These are phyloP conservation scores for Nakazawaea wickerhamii DNA, from an alignment of 805 yeast genomes.

Conservation along the genomic window DNA sequence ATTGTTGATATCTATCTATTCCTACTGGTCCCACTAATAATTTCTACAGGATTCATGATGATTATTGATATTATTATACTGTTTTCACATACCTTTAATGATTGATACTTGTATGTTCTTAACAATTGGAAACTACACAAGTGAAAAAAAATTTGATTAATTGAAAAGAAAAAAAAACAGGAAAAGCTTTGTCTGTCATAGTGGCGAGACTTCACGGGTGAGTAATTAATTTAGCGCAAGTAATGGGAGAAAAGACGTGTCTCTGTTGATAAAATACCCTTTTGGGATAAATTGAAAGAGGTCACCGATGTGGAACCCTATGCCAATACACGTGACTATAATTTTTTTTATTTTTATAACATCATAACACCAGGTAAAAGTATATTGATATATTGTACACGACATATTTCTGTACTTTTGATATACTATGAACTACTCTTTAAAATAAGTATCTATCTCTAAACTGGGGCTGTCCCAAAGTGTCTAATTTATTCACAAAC, in stretches of 20 bases:
- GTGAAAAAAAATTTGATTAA: constrained; percentile 1
- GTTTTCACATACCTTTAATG: constrained; percentile 11
- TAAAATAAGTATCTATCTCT: no score
- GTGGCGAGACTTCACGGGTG: no score
- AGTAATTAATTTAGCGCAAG: no score
- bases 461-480: not conserved
- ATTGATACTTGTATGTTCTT: constrained; percentile 9
- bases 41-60: constrained; percentile 16
- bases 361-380: not conserved
- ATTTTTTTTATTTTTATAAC: not conserved
- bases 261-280: no score
- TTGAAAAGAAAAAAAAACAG: not conserved
- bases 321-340: not conserved
- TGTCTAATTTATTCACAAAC: no score
- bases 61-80: constrained; percentile 22
- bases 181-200: not conserved
- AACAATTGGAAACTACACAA: not conserved
- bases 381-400: not conserved
- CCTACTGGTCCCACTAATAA: no score
- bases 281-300: not conserved
- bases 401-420: no score
- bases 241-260: no score
- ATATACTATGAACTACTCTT: no score
- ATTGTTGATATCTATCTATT: no score
- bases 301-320: not conserved